These are phyloP conservation scores for Closterium sp. DNA, from an alignment of 139 green algal species.

Conservation along the genomic window DNA sequence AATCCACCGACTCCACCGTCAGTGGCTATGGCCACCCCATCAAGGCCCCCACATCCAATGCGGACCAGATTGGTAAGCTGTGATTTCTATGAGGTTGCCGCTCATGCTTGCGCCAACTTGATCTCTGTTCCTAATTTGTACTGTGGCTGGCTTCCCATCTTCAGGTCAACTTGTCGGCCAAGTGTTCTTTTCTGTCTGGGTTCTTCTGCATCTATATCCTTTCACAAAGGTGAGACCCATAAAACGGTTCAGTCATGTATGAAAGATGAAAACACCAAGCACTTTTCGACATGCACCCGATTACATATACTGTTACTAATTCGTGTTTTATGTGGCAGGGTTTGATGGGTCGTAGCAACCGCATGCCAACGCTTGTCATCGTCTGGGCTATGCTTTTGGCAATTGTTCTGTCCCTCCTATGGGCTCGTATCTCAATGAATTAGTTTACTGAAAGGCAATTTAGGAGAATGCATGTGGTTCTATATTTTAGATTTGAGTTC, in stretches of 20 bases:
- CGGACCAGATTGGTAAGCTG: neutral
- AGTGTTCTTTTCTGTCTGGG: slow-evolving; percentile 37
- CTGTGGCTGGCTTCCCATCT: neutral
- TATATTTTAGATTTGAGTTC: neutral
- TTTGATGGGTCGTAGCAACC: slow-evolving; percentile 20
- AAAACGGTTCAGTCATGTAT: too few species aligned
- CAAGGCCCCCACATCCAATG: neutral
- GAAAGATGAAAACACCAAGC: too few species aligned
- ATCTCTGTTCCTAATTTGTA: neutral
- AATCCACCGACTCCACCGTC: neutral
- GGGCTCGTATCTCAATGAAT: neutral
- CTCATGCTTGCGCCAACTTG: neutral
- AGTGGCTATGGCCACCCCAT: neutral
- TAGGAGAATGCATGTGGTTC: neutral
- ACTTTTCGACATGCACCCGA: too few species aligned
- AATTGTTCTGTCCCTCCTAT: slow-evolving; percentile 35
- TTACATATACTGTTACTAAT: too few species aligned
- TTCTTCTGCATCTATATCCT: slow-evolving; percentile 38
- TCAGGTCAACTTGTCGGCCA: slow-evolving; percentile 19
- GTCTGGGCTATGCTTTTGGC: slow-evolving; percentile 26
- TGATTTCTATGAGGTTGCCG: neutral
- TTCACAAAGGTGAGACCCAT: slow-evolving; percentile 37
- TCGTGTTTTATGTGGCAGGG: too few species aligned
- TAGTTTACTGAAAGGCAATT: neutral
- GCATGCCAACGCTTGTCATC: slow-evolving; percentile 29